Evolutionary conservation across 177 flowering plant genomes (phyloP), one percentile per base, ranked within the genome.

Genomic region (Telopea speciosissima): DNA sequence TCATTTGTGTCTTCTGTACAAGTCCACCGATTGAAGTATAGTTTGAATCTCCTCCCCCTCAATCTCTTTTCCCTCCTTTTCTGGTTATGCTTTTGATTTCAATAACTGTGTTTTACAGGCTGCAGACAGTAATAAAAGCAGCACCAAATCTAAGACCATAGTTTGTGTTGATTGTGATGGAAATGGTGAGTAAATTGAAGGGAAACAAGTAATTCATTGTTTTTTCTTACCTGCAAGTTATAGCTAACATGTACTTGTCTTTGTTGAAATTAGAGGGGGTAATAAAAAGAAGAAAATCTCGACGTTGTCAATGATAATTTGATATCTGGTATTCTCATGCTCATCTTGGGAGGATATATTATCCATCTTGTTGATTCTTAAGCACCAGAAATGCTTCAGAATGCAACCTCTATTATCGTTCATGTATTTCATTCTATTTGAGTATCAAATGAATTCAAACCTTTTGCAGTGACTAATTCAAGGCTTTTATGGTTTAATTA

Each of bases 81-180:
- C 4, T 66, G 16, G 4, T n/a, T 40, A 40, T 63, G 3, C 11
- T 52, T 40, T n/a, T 23, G 63, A 56, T 24, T 22, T 64, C 24
- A 62, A 44, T 70, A 28, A 22, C 5, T 67, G 22, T 54, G 3
- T 75, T 80, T 77, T 33, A 69, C 78, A 91, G 96, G 97, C 96
- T 26, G 63, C 84, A 19, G 82, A 75, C 14, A 76, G 69, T 74
- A 78, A 77, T 70, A 76, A 59, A 62, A 65, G 68, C 58, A 65
- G 68, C 58, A 74, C 85, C 60, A 87, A 88, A 79, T 7, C 64
- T 19, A 82, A 66, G 24, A 91, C 92, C 86, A 80, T 93, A 40
- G 73, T 93, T 21, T 93, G 98, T 73, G 33, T 81, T 63, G 80
- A 86, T 40, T 91, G 98, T 80, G 98, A 89, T 23, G 98, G 97